A percentile compares a stretch with the other conserved stretches of the same genome.
These are phyloP conservation scores for Austropuccinia psidii DNA, from an alignment of 1,284 basidiomycete species.

Conservation along the genomic window DNA sequence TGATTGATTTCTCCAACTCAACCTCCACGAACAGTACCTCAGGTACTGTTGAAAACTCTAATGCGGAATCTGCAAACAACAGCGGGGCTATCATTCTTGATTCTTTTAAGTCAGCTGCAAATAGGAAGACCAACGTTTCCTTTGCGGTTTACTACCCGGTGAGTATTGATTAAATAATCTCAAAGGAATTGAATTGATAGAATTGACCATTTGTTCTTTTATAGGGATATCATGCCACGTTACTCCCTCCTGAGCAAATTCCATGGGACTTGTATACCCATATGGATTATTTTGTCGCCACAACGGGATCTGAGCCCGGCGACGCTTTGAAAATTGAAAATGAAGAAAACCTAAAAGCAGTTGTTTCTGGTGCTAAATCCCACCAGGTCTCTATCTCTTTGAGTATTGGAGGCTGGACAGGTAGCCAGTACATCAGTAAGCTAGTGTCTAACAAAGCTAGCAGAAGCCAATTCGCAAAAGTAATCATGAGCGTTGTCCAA, in stretches of 20 bases:
- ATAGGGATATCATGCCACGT: constrained; percentile 16
- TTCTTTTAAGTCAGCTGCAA: too few relatives aligned
- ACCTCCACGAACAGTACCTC: too few relatives aligned
- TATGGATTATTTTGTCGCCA: constrained; percentile 28
- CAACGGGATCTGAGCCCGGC: background rate
- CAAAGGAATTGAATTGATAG: too few relatives aligned
- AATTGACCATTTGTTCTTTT: background rate
- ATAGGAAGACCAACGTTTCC: background rate
- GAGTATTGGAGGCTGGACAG: constrained; percentile 28
- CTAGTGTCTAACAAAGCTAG: constrained; percentile 12
- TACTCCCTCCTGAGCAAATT: constrained; percentile 21
- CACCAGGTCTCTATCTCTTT: constrained; percentile 29
- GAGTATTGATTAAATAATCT: too few relatives aligned
- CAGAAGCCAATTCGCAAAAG: constrained; percentile 13
- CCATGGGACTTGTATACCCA: constrained; percentile 30
- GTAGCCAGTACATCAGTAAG: constrained; percentile 20
- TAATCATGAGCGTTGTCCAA: background rate
- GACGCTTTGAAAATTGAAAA: constrained; percentile 17
- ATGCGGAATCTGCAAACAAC: too few relatives aligned
- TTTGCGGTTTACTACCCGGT: background rate
- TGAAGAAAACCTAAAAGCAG: constrained; percentile 18
- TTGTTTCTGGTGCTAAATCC: constrained; percentile 11
- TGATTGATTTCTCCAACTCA: too few relatives aligned
- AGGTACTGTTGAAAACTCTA: too few relatives aligned
- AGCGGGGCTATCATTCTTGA: too few relatives aligned